Evolutionary conservation across 139 green algal species (phyloP).

Genomic region (Coccomyxa sp.): DNA sequence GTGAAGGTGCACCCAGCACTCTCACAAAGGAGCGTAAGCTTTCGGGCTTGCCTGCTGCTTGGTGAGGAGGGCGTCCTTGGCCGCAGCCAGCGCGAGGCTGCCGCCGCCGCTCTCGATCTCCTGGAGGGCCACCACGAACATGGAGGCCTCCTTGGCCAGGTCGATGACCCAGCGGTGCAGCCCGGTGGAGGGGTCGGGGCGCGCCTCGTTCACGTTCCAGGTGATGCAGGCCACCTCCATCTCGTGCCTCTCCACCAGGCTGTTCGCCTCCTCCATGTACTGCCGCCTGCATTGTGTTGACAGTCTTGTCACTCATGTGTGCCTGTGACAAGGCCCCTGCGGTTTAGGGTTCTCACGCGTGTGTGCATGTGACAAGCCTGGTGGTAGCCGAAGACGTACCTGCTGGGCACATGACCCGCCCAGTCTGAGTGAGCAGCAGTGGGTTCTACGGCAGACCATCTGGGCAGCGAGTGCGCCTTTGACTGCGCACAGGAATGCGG

Average conservation of each 20-base stretch:
- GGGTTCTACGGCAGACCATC: too few relatives aligned
- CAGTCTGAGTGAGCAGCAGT: too few relatives aligned
- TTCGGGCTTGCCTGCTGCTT: conserved; percentile 17
- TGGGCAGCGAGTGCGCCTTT: too few relatives aligned
- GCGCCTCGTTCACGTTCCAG: conserved; percentile 82
- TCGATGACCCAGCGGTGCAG: conserved; percentile 51
- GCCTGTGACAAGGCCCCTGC: too few relatives aligned
- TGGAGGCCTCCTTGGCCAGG: conserved; percentile 20
- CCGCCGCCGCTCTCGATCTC: conserved; percentile 87
- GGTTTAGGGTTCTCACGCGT: too few relatives aligned
- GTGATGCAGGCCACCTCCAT: conserved; percentile 66
- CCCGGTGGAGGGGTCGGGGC: conserved; percentile 21
- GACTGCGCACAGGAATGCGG: too few relatives aligned
- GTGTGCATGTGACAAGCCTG: too few relatives aligned
- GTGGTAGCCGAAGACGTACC: too few relatives aligned
- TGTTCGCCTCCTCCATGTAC: conserved; percentile 18
- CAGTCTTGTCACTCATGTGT: too few relatives aligned
- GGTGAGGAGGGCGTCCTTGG: conserved; percentile 41
- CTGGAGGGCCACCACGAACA: conserved; percentile 70
- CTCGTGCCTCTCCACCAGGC: conserved; percentile 20
- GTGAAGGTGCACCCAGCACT: too few relatives aligned
- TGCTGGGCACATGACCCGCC: too few relatives aligned
- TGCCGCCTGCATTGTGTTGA: conserved; percentile 20
- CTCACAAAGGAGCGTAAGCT: too few relatives aligned
- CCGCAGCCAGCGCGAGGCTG: conserved; percentile 55